A percentile compares a stretch with the other conserved stretches of the same genome.
phyloP scores from a whole-genome alignment of 2,329 filamentous ascomycete genomes.

The Fonsecaea erecta region DNA sequence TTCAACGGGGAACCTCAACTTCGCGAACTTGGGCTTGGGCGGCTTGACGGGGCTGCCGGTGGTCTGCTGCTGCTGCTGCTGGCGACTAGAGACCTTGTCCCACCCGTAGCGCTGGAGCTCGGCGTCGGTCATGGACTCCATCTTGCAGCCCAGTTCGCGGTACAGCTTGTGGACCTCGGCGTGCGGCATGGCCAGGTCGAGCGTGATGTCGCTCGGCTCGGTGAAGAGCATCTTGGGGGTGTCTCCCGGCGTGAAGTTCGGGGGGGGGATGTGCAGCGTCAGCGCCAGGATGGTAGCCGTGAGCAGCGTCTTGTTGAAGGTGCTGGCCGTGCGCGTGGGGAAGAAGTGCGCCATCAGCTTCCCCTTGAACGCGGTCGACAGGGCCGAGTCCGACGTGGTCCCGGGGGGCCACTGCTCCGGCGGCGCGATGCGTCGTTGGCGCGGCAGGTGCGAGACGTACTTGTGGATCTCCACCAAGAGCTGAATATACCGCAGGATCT shows the following conservation, averaged over 20 bases:
- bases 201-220: constrained; percentile 51
- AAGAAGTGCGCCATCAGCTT: constrained; percentile 50
- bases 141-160: constrained; percentile 52
- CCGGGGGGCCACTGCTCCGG: constrained; percentile 34
- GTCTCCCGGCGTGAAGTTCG: constrained; percentile 44
- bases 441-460: constrained; percentile 45
- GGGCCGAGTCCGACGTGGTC: constrained; percentile 25
- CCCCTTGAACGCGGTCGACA: constrained; percentile 44
- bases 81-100: constrained; percentile 53
- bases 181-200: constrained; percentile 50
- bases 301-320: constrained; percentile 49
- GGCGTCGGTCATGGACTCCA: constrained; percentile 48
- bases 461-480: constrained; percentile 51
- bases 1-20: constrained; percentile 74
- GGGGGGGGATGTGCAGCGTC: constrained; percentile 52
- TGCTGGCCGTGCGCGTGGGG: constrained; percentile 45
- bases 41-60: constrained; percentile 64
- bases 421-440: constrained; percentile 39
- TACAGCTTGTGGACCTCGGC: constrained; percentile 46
- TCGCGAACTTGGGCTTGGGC: constrained; percentile 63
- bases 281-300: constrained; percentile 54
- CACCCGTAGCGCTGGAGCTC: constrained; percentile 51
- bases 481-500: constrained; percentile 52
- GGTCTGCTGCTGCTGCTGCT: constrained; percentile 60
- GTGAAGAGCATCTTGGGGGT: constrained; percentile 46